A percentile compares a stretch with the other conserved stretches of the same genome.
These are phyloP conservation scores for Mrakia blollopis DNA, from an alignment of 768 basidiomycete genomes.

Conservation along the genomic window DNA sequence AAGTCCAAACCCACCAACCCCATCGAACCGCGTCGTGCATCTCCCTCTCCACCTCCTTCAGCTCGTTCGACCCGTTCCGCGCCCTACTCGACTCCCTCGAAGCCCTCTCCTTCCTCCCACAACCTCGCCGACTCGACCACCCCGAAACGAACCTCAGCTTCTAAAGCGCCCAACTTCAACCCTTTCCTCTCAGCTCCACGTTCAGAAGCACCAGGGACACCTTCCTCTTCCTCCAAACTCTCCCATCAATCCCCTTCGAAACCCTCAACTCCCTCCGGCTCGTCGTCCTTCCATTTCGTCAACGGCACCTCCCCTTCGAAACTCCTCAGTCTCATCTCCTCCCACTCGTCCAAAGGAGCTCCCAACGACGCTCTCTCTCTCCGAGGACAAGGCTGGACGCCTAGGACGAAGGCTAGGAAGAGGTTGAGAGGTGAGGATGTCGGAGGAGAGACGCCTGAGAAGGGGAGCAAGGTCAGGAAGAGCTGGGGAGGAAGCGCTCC, in stretches of 20 bases:
- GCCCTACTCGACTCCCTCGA: constrained; percentile 14
- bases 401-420: constrained; percentile 29
- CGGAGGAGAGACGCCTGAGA: constrained; percentile 18
- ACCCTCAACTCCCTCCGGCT: neutral
- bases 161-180: neutral
- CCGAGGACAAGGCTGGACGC: constrained; percentile 19
- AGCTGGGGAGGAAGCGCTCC: neutral
- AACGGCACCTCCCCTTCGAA: constrained; percentile 12
- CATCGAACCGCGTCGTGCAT: neutral
- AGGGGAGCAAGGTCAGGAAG: constrained; percentile 3
- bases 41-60: neutral
- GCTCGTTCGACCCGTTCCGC: neutral
- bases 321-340: constrained; percentile 14
- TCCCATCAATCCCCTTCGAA: constrained; percentile 1
- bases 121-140: neutral
- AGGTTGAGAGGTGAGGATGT: constrained; percentile 21
- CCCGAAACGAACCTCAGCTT: constrained; percentile 4
- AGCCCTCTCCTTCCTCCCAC: neutral
- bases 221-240: neutral
- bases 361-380: constrained; percentile 18
- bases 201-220: neutral
- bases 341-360: constrained; percentile 12
- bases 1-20: neutral
- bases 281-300: constrained; percentile 8
- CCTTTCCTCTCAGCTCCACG: constrained; percentile 10